Evolutionary conservation across 1,139 yeast genomes (phyloP).

Genomic region (Candida glucosophila): DNA sequence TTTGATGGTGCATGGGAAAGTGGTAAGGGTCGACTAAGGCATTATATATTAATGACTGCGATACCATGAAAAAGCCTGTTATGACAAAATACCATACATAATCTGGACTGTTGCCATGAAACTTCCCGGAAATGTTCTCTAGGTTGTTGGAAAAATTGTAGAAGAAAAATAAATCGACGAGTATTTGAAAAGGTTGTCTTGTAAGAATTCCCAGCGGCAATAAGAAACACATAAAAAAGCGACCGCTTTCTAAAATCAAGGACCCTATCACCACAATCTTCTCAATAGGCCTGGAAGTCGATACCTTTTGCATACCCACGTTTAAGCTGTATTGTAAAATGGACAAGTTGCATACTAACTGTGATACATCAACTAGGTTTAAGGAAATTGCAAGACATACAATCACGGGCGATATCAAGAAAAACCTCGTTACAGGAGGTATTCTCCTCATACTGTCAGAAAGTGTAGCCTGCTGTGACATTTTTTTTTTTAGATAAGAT

Average conservation of each 20-base stretch:
- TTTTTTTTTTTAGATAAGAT: too few relatives aligned
- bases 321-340: slow-evolving; percentile 2
- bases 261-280: slow-evolving; percentile 4
- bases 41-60: slow-evolving; percentile 21
- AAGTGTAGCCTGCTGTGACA: too few relatives aligned
- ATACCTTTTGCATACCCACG: slow-evolving; percentile 3
- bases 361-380: slow-evolving; percentile 8
- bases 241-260: slow-evolving; percentile 26
- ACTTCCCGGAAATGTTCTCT: slow-evolving; percentile 42
- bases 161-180: slow-evolving; percentile 48
- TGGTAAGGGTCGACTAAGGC: slow-evolving; percentile 13
- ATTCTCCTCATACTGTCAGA: slow-evolving; percentile 25
- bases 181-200: slow-evolving; percentile 33
- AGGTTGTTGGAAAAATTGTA: slow-evolving; percentile 50
- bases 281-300: slow-evolving; percentile 2
- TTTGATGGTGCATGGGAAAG: slow-evolving; percentile 22
- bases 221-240: slow-evolving; percentile 42
- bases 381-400: slow-evolving; percentile 19
- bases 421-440: slow-evolving; percentile 41
- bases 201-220: slow-evolving; percentile 29
- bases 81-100: slow-evolving; percentile 46
- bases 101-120: slow-evolving; percentile 45
- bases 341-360: slow-evolving; percentile 8
- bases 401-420: slow-evolving; percentile 28
- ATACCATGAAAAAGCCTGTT: slow-evolving; percentile 37